These are phyloP conservation scores for Graphilbum fragrans DNA, from an alignment of 2,329 filamentous ascomycete species.

Conservation along the genomic window DNA sequence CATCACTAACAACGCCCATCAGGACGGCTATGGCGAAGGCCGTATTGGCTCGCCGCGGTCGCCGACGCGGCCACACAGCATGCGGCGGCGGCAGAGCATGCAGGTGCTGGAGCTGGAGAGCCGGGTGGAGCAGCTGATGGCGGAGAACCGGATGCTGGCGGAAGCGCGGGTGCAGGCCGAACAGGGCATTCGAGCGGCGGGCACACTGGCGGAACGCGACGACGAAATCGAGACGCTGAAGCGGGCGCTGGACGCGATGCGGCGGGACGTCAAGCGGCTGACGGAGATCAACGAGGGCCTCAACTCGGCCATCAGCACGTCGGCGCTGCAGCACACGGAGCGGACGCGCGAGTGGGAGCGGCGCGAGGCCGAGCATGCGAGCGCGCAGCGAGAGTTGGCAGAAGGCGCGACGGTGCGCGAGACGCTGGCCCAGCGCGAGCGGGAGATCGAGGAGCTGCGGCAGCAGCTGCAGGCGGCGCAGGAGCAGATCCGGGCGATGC, in stretches of 20 bases:
- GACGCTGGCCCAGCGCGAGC: slow-evolving; percentile 39
- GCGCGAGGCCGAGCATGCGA: slow-evolving; percentile 55
- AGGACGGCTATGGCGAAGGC: slow-evolving; percentile 93
- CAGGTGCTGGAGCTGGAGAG: slow-evolving; percentile 87
- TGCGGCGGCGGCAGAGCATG: slow-evolving; percentile 96
- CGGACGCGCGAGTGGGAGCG: slow-evolving; percentile 57
- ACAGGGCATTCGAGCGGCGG: slow-evolving; percentile 43
- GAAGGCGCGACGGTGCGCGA: slow-evolving; percentile 56
- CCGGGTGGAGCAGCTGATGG: slow-evolving; percentile 69
- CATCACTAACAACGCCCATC: slow-evolving; percentile 9
- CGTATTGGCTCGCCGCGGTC: slow-evolving; percentile 78
- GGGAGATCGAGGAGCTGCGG: slow-evolving; percentile 61
- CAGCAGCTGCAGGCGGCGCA: slow-evolving; percentile 65
- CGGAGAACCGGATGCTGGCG: slow-evolving; percentile 71
- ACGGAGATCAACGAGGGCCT: slow-evolving; percentile 75
- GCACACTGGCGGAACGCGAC: slow-evolving; percentile 68
- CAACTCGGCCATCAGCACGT: slow-evolving; percentile 61
- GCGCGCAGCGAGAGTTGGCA: slow-evolving; percentile 54
- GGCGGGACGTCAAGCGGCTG: slow-evolving; percentile 69
- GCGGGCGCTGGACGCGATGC: slow-evolving; percentile 65
- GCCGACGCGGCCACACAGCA: slow-evolving; percentile 85
- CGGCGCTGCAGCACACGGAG: slow-evolving; percentile 64
- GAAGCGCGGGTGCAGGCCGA: slow-evolving; percentile 63
- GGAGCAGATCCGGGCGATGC: slow-evolving; percentile 45
- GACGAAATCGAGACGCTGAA: slow-evolving; percentile 75